These are phyloP conservation scores for Taphrina sp. DNA, from an alignment of 1,139 yeast genomes.

Conservation along the genomic window DNA sequence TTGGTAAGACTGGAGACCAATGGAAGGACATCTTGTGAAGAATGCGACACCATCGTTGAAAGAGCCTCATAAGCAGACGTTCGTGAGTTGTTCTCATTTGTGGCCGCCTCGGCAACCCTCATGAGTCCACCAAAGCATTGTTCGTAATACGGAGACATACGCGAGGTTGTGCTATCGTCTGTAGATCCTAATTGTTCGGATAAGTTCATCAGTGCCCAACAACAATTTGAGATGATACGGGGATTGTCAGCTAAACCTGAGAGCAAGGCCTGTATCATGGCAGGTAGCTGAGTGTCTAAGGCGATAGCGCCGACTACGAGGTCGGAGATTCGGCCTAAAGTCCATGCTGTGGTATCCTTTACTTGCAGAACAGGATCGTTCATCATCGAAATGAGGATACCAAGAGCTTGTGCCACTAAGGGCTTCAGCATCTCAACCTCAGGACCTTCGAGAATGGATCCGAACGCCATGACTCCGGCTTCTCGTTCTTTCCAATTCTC, in stretches of 20 bases:
- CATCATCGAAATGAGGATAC: conserved; percentile 71
- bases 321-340: conserved; percentile 94
- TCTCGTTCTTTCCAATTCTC: conserved; percentile 83
- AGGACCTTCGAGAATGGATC: conserved; percentile 94
- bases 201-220: conserved; percentile 93
- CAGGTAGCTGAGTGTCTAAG: conserved; percentile 60
- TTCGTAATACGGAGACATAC: conserved; percentile 71
- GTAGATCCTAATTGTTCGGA: conserved; percentile 69
- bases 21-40: conserved; percentile 69
- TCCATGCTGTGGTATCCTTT: conserved; percentile 97
- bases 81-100: conserved; percentile 84
- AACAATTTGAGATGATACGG: conserved; percentile 88
- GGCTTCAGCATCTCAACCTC: conserved; percentile 65
- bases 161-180: conserved; percentile 56
- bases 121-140: conserved; percentile 68
- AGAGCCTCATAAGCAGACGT: conserved; percentile 95
- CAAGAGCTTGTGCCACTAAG: conserved; percentile 76
- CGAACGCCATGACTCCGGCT: conserved; percentile 99
- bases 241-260: conserved; percentile 85
- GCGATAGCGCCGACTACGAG: conserved; percentile 76
- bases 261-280: conserved; percentile 67
- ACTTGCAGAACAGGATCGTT: conserved; percentile 76
- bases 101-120: conserved; percentile 56
- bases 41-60: conserved; percentile 72
- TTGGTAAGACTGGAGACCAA: conserved; percentile 70